A percentile compares a stretch with the other conserved stretches of the same genome.
Conservation (phyloP, 345 rosid genomes). For the Citrus glauca region DNA sequence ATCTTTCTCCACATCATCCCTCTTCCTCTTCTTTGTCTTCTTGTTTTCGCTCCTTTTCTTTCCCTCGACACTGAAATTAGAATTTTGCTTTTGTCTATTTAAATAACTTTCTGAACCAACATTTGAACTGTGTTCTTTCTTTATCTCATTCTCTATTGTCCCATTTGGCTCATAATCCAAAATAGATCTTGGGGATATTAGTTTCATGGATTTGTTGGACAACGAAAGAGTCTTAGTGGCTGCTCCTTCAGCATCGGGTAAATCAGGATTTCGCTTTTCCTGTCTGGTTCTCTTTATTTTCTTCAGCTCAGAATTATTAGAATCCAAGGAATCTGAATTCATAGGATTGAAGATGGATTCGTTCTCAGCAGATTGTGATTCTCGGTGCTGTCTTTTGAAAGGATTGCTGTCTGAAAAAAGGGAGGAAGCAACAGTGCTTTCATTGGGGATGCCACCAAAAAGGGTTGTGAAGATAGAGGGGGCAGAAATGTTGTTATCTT, state of each 20-base stretch:
- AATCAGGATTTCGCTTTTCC: constrained; percentile 7
- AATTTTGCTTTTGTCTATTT: background rate
- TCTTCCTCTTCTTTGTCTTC: constrained; percentile 76
- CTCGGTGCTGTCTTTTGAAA: constrained; percentile 61
- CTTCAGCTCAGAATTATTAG: constrained; percentile 9
- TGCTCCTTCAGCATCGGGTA: background rate
- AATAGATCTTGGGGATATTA: constrained; percentile 10
- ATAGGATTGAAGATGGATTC: constrained; percentile 4
- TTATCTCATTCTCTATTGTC: background rate
- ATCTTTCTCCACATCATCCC: constrained; percentile 80
- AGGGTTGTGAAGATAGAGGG: constrained; percentile 39
- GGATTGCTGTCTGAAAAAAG: constrained; percentile 81
- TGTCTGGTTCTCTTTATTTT: constrained; percentile 21
- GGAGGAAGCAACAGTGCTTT: constrained; percentile 30
- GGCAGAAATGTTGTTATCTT: constrained; percentile 13
- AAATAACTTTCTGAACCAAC: background rate
- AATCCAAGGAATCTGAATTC: background rate
- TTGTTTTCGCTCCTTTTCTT: constrained; percentile 19
- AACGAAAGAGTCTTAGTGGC: constrained; percentile 7
- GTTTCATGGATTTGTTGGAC: constrained; percentile 29
- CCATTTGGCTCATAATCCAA: background rate
- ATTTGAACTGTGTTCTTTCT: background rate
- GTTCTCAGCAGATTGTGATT: constrained; percentile 4
- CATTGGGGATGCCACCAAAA: constrained; percentile 28
- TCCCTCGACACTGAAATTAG: background rate